Evolutionary conservation across 1,139 yeast species (phyloP).

Genomic region (Chernovozyma sophiae-reginae): DNA sequence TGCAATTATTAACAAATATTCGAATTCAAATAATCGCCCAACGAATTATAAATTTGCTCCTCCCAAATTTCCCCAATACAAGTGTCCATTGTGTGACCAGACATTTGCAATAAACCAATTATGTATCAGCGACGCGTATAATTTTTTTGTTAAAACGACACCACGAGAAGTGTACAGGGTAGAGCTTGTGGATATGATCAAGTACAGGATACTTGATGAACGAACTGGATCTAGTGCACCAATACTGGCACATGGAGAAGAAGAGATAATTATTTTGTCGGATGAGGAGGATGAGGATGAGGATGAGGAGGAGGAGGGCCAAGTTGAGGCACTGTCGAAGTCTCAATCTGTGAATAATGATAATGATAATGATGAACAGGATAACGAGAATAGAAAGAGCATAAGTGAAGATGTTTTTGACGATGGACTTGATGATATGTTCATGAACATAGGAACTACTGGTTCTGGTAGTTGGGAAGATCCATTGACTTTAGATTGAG

Average conservation of each 20-base stretch:
- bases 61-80: slow-evolving; percentile 23
- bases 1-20: not conserved
- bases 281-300: slow-evolving; percentile 12
- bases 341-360: not conserved
- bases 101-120: slow-evolving; percentile 33
- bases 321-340: not conserved
- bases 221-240: slow-evolving; percentile 4
- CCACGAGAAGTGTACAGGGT: slow-evolving; percentile 32
- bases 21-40: not conserved
- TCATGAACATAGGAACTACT: slow-evolving; percentile 9
- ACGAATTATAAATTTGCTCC: slow-evolving; percentile 2
- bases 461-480: slow-evolving; percentile 41
- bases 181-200: slow-evolving; percentile 33
- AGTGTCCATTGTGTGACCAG: slow-evolving; percentile 41
- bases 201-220: slow-evolving; percentile 34
- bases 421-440: slow-evolving; percentile 21
- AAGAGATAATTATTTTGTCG: slow-evolving; percentile 3
- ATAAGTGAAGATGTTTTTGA: slow-evolving; percentile 15
- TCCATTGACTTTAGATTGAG: slow-evolving; percentile 29
- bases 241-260: slow-evolving; percentile 7
- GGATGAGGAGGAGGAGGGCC: slow-evolving; percentile 2
- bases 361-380: not conserved
- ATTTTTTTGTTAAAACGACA: slow-evolving; percentile 39
- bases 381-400: slow-evolving; percentile 1
- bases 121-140: slow-evolving; percentile 38